A percentile compares a stretch with the other conserved stretches of the same genome.
phyloP scores from a whole-genome alignment of 495 filamentous ascomycete genomes.

The Trichoderma parareesei region DNA sequence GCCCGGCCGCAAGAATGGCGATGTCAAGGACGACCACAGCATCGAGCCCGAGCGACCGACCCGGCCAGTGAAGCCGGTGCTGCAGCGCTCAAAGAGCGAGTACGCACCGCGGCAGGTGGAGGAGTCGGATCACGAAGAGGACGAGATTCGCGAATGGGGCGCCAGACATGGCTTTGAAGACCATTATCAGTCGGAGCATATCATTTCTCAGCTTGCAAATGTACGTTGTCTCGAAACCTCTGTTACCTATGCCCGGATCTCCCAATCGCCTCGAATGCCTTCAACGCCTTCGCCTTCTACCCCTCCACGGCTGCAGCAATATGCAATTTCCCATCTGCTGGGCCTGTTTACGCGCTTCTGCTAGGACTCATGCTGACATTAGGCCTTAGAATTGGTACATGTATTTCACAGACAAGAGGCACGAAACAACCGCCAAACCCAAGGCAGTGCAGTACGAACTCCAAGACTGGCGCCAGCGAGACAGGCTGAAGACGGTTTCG shows the following conservation, averaged over 20 bases:
- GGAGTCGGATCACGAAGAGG: conserved; percentile 27
- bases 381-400: conserved; percentile 77
- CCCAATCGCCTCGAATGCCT: too few relatives aligned
- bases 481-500: conserved; percentile 92
- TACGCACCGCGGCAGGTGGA: conserved; percentile 40
- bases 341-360: neutral
- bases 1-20: conserved; percentile 14
- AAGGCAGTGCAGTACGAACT: conserved; percentile 51
- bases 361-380: conserved; percentile 24
- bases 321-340: neutral
- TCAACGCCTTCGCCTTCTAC: too few relatives aligned
- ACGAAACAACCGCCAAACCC: conserved; percentile 92
- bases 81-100: conserved; percentile 67
- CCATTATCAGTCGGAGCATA: conserved; percentile 60
- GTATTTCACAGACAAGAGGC: conserved; percentile 97
- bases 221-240: conserved; percentile 32
- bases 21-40: neutral
- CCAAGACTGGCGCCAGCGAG: conserved; percentile 94
- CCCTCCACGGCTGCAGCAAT: too few relatives aligned
- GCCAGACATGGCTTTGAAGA: conserved; percentile 61
- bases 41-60: conserved; percentile 8
- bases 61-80: conserved; percentile 43
- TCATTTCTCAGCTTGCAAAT: conserved; percentile 47
- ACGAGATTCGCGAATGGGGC: conserved; percentile 41
- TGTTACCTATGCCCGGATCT: neutral